A percentile compares a stretch with the other conserved stretches of the same genome.
Evolutionary conservation across 2,329 filamentous ascomycete species (phyloP).

Genomic region (Ophiostoma pallidulum): DNA sequence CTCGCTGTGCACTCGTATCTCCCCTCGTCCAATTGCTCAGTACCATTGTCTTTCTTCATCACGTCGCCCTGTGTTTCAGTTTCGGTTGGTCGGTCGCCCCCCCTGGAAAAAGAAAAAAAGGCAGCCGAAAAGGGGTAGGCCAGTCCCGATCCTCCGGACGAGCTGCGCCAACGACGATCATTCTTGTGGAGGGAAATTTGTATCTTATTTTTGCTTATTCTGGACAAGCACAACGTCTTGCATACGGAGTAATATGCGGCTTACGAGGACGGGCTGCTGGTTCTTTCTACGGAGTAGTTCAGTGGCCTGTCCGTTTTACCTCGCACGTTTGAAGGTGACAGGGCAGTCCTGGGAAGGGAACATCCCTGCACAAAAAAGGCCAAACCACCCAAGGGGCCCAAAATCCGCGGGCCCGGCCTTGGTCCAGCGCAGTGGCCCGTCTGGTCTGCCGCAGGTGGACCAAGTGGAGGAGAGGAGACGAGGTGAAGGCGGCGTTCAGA

Average conservation of each 20-base stretch:
- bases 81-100: too few species aligned
- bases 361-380: constrained; percentile 1
- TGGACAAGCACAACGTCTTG: too few species aligned
- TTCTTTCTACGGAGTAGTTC: too few species aligned
- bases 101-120: background rate
- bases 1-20: too few species aligned
- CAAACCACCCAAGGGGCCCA: too few species aligned
- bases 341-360: background rate
- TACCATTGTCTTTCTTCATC: background rate
- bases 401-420: constrained; percentile 9
- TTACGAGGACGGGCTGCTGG: too few species aligned
- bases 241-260: too few species aligned
- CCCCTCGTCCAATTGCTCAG: too few species aligned
- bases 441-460: constrained; percentile 10
- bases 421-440: constrained; percentile 12
- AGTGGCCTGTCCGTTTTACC: background rate
- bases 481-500: background rate
- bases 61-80: too few species aligned
- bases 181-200: background rate
- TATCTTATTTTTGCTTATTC: background rate
- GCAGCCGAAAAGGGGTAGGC: background rate
- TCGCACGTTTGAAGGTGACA: background rate
- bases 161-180: background rate
- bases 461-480: background rate
- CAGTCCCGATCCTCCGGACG: constrained; percentile 5